A percentile compares a stretch with the other conserved stretches of the same genome.
These are phyloP conservation scores for Talaromyces thailandensis DNA, from an alignment of 495 filamentous ascomycete species.

Conservation along the genomic window DNA sequence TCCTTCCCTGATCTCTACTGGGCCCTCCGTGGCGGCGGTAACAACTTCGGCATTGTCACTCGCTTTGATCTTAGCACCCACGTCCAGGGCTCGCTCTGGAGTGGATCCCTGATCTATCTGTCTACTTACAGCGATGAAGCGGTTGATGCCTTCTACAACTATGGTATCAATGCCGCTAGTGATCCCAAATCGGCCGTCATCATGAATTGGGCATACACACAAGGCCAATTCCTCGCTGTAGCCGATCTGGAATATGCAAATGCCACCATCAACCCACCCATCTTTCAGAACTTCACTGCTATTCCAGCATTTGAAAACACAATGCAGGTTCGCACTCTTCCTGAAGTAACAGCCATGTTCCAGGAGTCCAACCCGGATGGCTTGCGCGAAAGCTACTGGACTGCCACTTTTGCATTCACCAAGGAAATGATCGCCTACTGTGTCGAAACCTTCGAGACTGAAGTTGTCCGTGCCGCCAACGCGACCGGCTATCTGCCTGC, in stretches of 20 bases:
- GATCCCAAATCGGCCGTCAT: slow-evolving; percentile 40
- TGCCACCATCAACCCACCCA: slow-evolving; percentile 26
- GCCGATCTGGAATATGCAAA: slow-evolving; percentile 32
- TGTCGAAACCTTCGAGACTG: slow-evolving; percentile 25
- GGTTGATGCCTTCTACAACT: slow-evolving; percentile 27
- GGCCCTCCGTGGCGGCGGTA: slow-evolving; percentile 43
- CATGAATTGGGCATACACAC: slow-evolving; percentile 25
- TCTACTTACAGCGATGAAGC: slow-evolving; percentile 30
- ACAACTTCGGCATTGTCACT: slow-evolving; percentile 44
- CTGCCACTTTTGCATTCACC: slow-evolving; percentile 28
- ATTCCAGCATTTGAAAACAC: slow-evolving; percentile 27
- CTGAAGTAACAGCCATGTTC: slow-evolving; percentile 35
- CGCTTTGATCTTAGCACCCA: slow-evolving; percentile 33
- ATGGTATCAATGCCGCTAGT: slow-evolving; percentile 20
- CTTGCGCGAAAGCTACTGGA: slow-evolving; percentile 35
- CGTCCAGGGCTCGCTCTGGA: slow-evolving; percentile 24
- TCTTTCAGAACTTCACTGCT: slow-evolving; percentile 31
- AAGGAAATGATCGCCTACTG: slow-evolving; percentile 24
- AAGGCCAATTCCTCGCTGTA: slow-evolving; percentile 20
- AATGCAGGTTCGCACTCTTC: slow-evolving; percentile 30
- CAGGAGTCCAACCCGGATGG: slow-evolving; percentile 30
- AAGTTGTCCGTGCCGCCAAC: slow-evolving; percentile 24
- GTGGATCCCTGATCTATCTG: slow-evolving; percentile 30
- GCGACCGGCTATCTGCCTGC: slow-evolving; percentile 30
- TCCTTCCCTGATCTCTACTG: slow-evolving; percentile 37